Conservation (phyloP, 1,284 basidiomycete genomes). For the Rhodotorula sp. region DNA sequence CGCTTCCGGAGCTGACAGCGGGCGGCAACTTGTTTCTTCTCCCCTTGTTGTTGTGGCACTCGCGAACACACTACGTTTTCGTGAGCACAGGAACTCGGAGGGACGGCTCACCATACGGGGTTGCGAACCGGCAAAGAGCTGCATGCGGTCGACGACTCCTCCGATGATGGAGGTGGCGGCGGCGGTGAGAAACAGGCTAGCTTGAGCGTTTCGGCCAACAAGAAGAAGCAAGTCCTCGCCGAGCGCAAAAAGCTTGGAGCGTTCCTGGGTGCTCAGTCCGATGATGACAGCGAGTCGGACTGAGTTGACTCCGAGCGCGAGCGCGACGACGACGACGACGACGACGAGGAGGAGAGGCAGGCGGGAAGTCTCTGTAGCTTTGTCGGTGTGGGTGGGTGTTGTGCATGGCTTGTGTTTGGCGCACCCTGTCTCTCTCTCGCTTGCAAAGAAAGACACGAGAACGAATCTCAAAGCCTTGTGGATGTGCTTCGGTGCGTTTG, state of each 20-base stretch:
- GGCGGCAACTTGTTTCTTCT: background rate
- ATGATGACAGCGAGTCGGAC: conserved; percentile 12
- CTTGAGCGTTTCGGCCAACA: background rate
- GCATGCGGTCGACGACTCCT: background rate
- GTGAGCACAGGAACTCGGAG: conserved; percentile 13
- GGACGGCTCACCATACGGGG: conserved; percentile 8
- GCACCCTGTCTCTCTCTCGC: no score
- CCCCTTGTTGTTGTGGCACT: no score
- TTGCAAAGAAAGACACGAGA: background rate
- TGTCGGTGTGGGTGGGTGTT: background rate
- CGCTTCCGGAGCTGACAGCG: no score
- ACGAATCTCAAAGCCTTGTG: background rate
- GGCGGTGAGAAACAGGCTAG: no score
- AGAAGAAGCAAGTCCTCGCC: background rate
- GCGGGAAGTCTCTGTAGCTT: background rate
- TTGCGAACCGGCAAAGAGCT: conserved; percentile 27
- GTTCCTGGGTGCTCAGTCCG: conserved; percentile 18
- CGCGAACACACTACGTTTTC: no score
- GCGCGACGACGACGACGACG: no score
- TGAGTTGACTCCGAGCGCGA: background rate
- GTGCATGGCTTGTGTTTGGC: no score
- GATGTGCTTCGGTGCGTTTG: background rate
- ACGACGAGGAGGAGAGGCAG: background rate
- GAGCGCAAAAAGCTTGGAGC: conserved; percentile 22
- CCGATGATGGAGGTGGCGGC: background rate